Evolutionary conservation across 306 rosid species (phyloP).

Genomic region (Vicia villosa): DNA sequence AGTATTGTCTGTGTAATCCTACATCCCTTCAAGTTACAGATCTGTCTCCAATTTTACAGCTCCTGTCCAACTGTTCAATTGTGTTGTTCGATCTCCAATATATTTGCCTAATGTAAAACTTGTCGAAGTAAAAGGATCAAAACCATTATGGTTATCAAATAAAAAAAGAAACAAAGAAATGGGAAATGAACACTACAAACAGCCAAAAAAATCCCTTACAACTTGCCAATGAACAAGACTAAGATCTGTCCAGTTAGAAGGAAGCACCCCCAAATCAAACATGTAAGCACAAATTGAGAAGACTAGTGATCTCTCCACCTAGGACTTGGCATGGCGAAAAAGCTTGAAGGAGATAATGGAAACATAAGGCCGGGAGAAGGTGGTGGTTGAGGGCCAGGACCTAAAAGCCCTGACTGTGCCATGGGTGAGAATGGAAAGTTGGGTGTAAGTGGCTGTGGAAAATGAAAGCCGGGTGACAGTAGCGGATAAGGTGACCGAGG

Average conservation of each 20-base stretch:
- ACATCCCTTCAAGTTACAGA: slow-evolving; percentile 62
- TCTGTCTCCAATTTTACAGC: slow-evolving; percentile 60
- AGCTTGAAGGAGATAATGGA: slow-evolving; percentile 82
- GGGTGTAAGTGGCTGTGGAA: slow-evolving; percentile 71
- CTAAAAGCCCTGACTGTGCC: slow-evolving; percentile 80
- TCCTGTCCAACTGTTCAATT: slow-evolving; percentile 55
- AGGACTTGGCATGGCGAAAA: slow-evolving; percentile 80
- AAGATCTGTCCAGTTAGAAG: slow-evolving; percentile 39
- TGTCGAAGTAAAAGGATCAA: slow-evolving; percentile 49
- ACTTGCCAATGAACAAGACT: slow-evolving; percentile 46
- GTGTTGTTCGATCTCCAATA: slow-evolving; percentile 55
- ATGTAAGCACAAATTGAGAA: slow-evolving; percentile 41
- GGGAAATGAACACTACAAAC: slow-evolving; percentile 44
- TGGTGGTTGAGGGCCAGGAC: slow-evolving; percentile 93
- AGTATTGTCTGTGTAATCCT: slow-evolving; percentile 54
- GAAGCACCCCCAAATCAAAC: slow-evolving; percentile 33
- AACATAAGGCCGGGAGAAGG: slow-evolving; percentile 76
- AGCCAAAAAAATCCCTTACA: slow-evolving; percentile 44
- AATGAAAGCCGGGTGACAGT: slow-evolving; percentile 83
- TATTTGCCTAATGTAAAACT: slow-evolving; percentile 54
- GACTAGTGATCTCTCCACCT: slow-evolving; percentile 77
- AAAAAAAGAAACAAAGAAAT: slow-evolving; percentile 42
- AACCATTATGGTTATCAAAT: slow-evolving; percentile 47
- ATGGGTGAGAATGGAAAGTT: slow-evolving; percentile 76
- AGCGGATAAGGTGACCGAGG: slow-evolving; percentile 82